phyloP scores from a whole-genome alignment of 2,329 filamentous ascomycete genomes.

The Fusarium sp. region DNA sequence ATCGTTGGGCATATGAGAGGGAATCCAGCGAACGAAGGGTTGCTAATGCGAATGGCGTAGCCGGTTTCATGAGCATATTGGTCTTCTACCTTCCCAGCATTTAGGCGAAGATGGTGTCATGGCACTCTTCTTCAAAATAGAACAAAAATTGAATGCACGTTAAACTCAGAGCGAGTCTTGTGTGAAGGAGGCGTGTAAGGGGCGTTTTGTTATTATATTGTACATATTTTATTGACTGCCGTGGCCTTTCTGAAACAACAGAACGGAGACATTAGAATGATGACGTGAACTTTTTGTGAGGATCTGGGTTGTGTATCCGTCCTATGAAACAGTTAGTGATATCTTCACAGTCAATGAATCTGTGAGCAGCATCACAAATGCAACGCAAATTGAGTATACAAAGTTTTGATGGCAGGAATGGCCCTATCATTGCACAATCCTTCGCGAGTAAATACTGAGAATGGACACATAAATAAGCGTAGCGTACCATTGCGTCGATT shows the following conservation, averaged over 20 bases:
- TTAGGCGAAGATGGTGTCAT: constrained; percentile 26
- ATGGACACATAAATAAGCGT: background rate
- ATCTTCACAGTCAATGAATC: background rate
- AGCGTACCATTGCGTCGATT: constrained; percentile 58
- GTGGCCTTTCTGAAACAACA: background rate
- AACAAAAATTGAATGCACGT: constrained; percentile 32
- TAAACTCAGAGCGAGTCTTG: background rate
- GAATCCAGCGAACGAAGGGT: constrained; percentile 43
- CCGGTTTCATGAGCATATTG: constrained; percentile 47
- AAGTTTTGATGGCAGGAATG: background rate
- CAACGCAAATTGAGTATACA: background rate
- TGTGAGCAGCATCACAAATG: background rate
- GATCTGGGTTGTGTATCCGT: constrained; percentile 23
- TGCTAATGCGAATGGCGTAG: constrained; percentile 50
- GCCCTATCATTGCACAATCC: background rate
- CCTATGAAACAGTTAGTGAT: constrained; percentile 9
- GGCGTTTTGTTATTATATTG: constrained; percentile 2
- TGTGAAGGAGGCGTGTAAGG: background rate
- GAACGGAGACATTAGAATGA: constrained; percentile 11
- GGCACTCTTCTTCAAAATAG: constrained; percentile 31
- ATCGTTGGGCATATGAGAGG: constrained; percentile 41
- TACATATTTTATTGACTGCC: constrained; percentile 8
- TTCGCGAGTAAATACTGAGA: background rate
- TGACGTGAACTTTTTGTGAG: constrained; percentile 26
- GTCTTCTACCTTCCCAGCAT: constrained; percentile 41